Evolutionary conservation across 139 green algal species (phyloP).

Genomic region (Picochlorum sp.): DNA sequence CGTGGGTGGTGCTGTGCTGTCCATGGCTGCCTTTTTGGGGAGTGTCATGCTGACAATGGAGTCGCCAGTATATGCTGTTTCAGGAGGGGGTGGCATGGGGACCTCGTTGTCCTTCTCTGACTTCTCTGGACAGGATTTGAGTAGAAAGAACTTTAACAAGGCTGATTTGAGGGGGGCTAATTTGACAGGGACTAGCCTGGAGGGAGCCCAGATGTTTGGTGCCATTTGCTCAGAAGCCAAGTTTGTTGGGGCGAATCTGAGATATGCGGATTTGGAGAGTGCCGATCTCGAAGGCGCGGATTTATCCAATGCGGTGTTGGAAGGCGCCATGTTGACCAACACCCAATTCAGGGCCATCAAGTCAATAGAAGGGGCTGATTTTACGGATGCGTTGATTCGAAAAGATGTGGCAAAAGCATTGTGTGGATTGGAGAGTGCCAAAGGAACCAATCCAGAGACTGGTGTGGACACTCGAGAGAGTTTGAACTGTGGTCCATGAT

Average conservation of each 20-base stretch:
- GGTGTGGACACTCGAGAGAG: conserved; percentile 66
- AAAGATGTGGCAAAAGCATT: conserved; percentile 57
- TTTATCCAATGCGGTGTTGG: conserved; percentile 62
- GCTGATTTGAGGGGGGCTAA: conserved; percentile 55
- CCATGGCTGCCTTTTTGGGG: not conserved
- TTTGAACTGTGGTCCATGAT: conserved; percentile 49
- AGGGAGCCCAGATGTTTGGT: conserved; percentile 45
- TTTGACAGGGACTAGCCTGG: conserved; percentile 51
- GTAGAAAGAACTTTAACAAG: conserved; percentile 44
- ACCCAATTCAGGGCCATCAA: conserved; percentile 47
- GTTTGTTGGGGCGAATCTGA: conserved; percentile 62
- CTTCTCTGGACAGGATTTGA: conserved; percentile 50
- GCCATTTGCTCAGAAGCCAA: conserved; percentile 45
- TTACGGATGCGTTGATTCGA: conserved; percentile 56
- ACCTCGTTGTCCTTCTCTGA: conserved; percentile 31
- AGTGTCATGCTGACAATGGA: not conserved
- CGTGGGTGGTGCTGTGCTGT: too few relatives aligned
- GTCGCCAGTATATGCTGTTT: conserved; percentile 18
- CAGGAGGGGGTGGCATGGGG: conserved; percentile 26
- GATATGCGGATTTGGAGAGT: conserved; percentile 59
- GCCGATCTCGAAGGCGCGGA: conserved; percentile 64
- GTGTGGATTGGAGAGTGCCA: conserved; percentile 52
- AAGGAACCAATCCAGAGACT: conserved; percentile 66
- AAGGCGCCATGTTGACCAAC: conserved; percentile 59
- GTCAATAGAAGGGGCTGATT: conserved; percentile 39